phyloP scores from a whole-genome alignment of 306 rosid species.

The Pterocarpus santalinus region DNA sequence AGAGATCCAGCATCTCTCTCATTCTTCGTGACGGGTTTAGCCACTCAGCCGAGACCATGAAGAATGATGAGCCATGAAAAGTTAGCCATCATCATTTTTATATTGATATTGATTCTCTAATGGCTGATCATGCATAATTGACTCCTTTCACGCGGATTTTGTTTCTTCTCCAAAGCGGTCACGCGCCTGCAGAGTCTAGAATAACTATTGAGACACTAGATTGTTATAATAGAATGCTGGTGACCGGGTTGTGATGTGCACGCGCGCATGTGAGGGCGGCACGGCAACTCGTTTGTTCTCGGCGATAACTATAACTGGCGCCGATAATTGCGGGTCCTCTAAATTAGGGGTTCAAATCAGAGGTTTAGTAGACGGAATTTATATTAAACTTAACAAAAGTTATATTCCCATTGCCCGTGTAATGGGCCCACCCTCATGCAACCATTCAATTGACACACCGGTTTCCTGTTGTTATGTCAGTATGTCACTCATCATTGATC shows the following conservation, averaged over 20 bases:
- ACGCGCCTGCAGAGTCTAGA: slow-evolving; percentile 5
- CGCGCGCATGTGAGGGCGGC: slow-evolving; percentile 13
- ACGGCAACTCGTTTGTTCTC: neutral
- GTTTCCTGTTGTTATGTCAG: neutral
- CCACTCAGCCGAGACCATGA: neutral
- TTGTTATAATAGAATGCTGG: no score
- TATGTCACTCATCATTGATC: neutral
- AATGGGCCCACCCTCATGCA: slow-evolving; percentile 10
- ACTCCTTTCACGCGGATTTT: slow-evolving; percentile 43
- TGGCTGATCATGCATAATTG: slow-evolving; percentile 11
- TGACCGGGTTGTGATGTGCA: neutral
- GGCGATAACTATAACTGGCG: slow-evolving; percentile 45
- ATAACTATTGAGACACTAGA: no score
- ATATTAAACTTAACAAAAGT: neutral
- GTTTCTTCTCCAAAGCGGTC: neutral
- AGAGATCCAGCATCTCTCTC: neutral
- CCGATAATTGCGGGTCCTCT: slow-evolving; percentile 64
- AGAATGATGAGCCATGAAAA: neutral
- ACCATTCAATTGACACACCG: neutral
- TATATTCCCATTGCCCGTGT: slow-evolving; percentile 18
- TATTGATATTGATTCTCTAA: neutral
- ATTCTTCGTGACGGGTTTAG: neutral
- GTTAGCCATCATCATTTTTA: slow-evolving; percentile 27
- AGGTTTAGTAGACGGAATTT: slow-evolving; percentile 32
- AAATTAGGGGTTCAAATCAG: slow-evolving; percentile 52